phyloP scores from a whole-genome alignment of 2,329 filamentous ascomycete species.

The Cladosporium sp. region DNA sequence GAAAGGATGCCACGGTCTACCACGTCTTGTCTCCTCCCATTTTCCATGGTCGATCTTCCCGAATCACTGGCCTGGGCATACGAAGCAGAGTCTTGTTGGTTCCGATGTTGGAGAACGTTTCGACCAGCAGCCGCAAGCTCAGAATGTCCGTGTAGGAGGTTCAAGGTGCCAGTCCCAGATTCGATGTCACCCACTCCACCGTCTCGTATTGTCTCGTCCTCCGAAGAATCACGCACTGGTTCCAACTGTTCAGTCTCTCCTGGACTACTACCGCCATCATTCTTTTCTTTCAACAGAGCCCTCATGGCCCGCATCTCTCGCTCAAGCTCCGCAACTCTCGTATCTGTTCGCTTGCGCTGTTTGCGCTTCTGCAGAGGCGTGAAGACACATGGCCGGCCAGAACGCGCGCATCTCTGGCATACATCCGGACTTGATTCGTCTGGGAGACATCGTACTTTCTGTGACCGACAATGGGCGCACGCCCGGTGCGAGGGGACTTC shows the following conservation, averaged over 20 bases:
- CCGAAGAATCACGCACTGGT: neutral
- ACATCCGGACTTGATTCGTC: conserved; percentile 30
- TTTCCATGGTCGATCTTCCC: conserved; percentile 33
- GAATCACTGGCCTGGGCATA: conserved; percentile 16
- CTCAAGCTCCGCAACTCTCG: conserved; percentile 47
- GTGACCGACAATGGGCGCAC: conserved; percentile 45
- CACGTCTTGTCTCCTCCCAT: conserved; percentile 40
- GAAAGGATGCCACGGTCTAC: conserved; percentile 62
- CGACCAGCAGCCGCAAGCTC: neutral
- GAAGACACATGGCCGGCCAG: conserved; percentile 42
- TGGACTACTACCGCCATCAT: conserved; percentile 14
- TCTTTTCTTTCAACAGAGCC: conserved; percentile 38
- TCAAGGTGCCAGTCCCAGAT: neutral
- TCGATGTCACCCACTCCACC: neutral
- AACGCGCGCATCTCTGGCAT: conserved; percentile 45
- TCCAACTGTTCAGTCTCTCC: neutral
- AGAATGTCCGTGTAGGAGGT: neutral
- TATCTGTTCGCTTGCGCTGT: conserved; percentile 48
- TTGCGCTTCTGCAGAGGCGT: conserved; percentile 44
- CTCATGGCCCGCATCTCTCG: conserved; percentile 46
- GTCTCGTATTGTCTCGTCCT: neutral
- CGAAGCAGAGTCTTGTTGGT: neutral
- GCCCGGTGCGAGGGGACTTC: conserved; percentile 37
- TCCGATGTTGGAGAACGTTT: neutral
- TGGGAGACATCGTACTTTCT: conserved; percentile 47